phyloP scores from a whole-genome alignment of 129 eudicot species.

The Flaveria bidentis region DNA sequence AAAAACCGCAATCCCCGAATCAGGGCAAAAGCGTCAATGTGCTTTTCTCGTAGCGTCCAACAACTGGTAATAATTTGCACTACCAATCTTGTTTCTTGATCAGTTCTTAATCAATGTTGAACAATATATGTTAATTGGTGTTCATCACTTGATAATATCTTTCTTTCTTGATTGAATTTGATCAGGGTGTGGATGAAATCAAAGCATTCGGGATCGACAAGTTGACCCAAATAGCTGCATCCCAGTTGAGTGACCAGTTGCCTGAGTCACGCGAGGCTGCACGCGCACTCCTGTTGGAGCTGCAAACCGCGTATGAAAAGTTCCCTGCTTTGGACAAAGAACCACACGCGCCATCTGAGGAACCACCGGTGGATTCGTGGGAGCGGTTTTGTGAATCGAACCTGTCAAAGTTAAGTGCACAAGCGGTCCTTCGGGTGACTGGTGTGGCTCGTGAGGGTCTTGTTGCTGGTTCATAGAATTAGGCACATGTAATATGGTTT shows the following conservation, averaged over 20 bases:
- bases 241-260: constrained; percentile 72
- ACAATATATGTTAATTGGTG: not conserved
- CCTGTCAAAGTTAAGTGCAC: constrained; percentile 59
- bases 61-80: constrained; percentile 46
- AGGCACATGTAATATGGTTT: not conserved
- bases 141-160: not conserved
- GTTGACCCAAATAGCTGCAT: constrained; percentile 53
- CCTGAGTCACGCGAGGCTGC: constrained; percentile 86
- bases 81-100: not conserved
- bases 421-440: constrained; percentile 72
- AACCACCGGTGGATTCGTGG: constrained; percentile 48
- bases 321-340: constrained; percentile 27
- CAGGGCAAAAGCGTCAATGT: constrained; percentile 72
- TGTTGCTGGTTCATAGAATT: constrained; percentile 15
- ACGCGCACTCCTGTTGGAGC: constrained; percentile 59
- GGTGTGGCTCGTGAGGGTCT: constrained; percentile 43
- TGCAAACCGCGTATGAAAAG: constrained; percentile 49
- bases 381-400: constrained; percentile 65
- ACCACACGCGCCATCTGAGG: constrained; percentile 33
- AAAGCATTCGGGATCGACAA: constrained; percentile 60
- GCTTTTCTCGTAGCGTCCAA: constrained; percentile 61
- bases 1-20: constrained; percentile 68
- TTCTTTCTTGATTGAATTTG: not conserved
- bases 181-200: constrained; percentile 62
- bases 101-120: not conserved